Base-by-base conservation (phyloP, 2,329 filamentous ascomycete species). In the Penicillium sp. region DNA sequence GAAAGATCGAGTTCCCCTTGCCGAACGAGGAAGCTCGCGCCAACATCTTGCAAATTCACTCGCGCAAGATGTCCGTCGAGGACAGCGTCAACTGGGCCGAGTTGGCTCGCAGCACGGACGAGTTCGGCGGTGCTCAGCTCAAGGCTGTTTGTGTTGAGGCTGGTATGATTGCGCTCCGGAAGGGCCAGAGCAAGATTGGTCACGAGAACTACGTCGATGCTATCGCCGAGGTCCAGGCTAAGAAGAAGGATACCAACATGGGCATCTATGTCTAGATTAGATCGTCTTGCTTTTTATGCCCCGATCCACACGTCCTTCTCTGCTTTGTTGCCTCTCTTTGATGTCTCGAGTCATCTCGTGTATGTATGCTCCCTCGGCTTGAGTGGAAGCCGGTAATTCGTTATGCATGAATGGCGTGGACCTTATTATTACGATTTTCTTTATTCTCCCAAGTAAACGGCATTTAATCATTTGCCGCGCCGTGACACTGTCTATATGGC, bases 121-220 rank as follows among this genome's bases (percentile, higher is more conserved):
- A 98, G 73, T 98, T 98, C 69, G 93, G 93, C 52, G 93, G 93
- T 68, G 93, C 93, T 53, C 91, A 95, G 82, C 75, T 98, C 61
- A 98, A 98, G 79, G 93, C 93, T 38, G 93, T 98, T 21, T 98
- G 93, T 70, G 93, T 98, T 24, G 93, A 98, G 75, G 93, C 93
- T 45, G 93, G 93, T 68, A 98, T 98, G 93, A 98, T 98, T 73
- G 93, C 93, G 26, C 76, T 98, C 65, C 82, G 93, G 61, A 88
- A 85, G 69, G 93, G 93, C 54, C 90, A 95, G 78, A 89, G 85
- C 73, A 96, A 96, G 80, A 93, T 98, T 66, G 87, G 86, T 53
- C 93, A 98, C 69, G 93, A 98, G 76, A 88, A 98, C 72, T 98
- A 97, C 67, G 93, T 98, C 44, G 93, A 98, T 76, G 93, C 93